Percentiles rank a stretch among this genome's conserved stretches.
These are phyloP conservation scores for Metschnikowia koreensis DNA, from an alignment of 805 yeast species.

Conservation along the genomic window DNA sequence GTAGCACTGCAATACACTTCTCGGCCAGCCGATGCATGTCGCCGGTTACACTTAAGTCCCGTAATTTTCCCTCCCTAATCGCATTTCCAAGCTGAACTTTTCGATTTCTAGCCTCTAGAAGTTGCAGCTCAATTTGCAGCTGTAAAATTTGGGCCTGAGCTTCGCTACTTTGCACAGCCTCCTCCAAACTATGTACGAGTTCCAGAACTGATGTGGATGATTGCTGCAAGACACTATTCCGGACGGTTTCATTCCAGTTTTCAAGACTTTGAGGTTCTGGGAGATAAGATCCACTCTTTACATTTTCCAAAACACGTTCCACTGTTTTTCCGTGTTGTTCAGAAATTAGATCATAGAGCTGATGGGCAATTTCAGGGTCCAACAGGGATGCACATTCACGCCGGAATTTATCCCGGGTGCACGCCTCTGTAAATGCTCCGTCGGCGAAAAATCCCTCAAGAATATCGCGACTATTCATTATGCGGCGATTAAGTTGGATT, in stretches of 20 bases:
- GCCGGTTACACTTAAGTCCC: neutral
- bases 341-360: slow-evolving; percentile 3
- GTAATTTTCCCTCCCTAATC: neutral
- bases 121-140: slow-evolving; percentile 2
- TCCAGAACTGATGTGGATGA: slow-evolving; percentile 1
- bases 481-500: neutral
- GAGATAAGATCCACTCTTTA: neutral
- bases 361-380: neutral
- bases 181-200: neutral
- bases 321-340: slow-evolving; percentile 3
- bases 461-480: slow-evolving; percentile 10
- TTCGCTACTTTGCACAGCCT: slow-evolving; percentile 3
- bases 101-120: neutral
- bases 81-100: neutral
- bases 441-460: slow-evolving; percentile 8
- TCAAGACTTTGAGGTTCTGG: neutral
- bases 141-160: slow-evolving; percentile 1
- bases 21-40: slow-evolving; percentile 1
- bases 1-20: slow-evolving; percentile 4
- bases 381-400: slow-evolving; percentile 3
- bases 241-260: neutral
- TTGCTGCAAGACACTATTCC: neutral
- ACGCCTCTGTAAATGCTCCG: slow-evolving; percentile 2
- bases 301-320: neutral
- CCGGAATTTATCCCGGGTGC: slow-evolving; percentile 4